Base-by-base conservation (phyloP, 805 yeast species). In the Candida pseudoglaebosa region DNA sequence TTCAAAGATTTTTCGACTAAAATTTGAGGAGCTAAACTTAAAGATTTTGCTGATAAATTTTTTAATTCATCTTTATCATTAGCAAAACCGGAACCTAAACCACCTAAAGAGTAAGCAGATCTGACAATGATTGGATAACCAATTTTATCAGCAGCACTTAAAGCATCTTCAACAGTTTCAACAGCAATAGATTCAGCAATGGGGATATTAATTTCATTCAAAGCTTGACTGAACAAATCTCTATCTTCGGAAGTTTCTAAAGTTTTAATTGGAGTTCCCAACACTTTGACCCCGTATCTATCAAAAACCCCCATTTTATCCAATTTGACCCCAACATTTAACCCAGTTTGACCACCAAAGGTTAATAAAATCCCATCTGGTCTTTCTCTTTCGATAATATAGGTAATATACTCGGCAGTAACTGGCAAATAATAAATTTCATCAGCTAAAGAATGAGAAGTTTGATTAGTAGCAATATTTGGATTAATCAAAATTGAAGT, bases 271-370 rank as follows among this genome's bases (percentile, higher is more conserved):
- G 98, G 99, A 41, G 99, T 93, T 53, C 99, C 99, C 48, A 93
- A 73, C 17, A 93, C 99, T 70, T 89, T 90, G 57, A 93, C 89
- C 48, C 85, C 85, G 61, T 85, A 88, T 52, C 95, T 76, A 48
- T 84, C 88, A 56, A 95, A 83, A 42, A 88, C 87, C 48, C 97
- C 98, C 89, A 86, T 84, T 67, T 89, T 85, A 45, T 93, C 96
- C 47, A 93, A 77, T 56, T 88, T 84, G 37, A 93, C 95, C 68
- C 98, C 98, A 44, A 91, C 96, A 59, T 90, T 93, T 54, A 93
- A 75, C 48, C 84, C 99, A 24, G 99, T 93, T 71, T 93, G 99
- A 50, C 99, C 99, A 57, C 99, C 99, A 62, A 93, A 93, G 3
- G 99, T 91, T 58, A 91, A 76, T 57, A 91, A 73, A 40, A 93